phyloP scores from a whole-genome alignment of 2,329 filamentous ascomycete species.

The Colletotrichum eleusines region DNA sequence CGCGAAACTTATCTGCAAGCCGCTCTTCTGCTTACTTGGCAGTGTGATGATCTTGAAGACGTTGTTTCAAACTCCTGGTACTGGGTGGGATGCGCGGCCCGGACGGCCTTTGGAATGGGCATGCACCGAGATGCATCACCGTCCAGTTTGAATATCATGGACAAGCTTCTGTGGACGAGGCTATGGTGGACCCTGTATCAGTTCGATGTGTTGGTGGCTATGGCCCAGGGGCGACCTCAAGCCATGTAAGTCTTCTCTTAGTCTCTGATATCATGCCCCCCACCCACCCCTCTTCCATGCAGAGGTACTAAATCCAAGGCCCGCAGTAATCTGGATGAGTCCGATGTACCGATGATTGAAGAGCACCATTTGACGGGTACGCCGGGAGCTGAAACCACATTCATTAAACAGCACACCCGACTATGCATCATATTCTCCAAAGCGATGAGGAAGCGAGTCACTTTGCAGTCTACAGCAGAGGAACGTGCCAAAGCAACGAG shows the following conservation, averaged over 20 bases:
- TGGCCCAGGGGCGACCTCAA: slow-evolving; percentile 63
- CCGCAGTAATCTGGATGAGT: slow-evolving; percentile 60
- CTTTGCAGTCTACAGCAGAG: slow-evolving; percentile 37
- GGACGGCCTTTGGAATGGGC: slow-evolving; percentile 65
- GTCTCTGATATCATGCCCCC: not conserved
- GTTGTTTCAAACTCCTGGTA: slow-evolving; percentile 64
- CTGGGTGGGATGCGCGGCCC: slow-evolving; percentile 65
- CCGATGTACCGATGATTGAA: slow-evolving; percentile 60
- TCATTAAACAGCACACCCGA: slow-evolving; percentile 61
- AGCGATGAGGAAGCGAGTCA: slow-evolving; percentile 46
- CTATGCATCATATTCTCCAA: slow-evolving; percentile 63
- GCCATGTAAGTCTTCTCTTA: slow-evolving; percentile 52
- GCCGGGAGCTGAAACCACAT: slow-evolving; percentile 54
- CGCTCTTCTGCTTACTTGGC: slow-evolving; percentile 67
- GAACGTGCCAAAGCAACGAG: slow-evolving; percentile 47
- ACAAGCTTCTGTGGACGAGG: slow-evolving; percentile 53
- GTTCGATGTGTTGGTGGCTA: slow-evolving; percentile 53
- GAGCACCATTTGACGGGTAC: slow-evolving; percentile 59
- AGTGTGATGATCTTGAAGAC: slow-evolving; percentile 66
- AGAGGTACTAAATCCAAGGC: not conserved
- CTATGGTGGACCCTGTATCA: slow-evolving; percentile 58
- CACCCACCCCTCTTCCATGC: not conserved
- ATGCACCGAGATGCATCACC: slow-evolving; percentile 58
- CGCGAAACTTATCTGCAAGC: slow-evolving; percentile 66
- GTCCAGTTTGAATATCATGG: slow-evolving; percentile 47